Evolutionary conservation across 2,329 filamentous ascomycete genomes (phyloP), one percentile per base, ranked within the genome.

Genomic region (Pseudogymnoascus sp.): DNA sequence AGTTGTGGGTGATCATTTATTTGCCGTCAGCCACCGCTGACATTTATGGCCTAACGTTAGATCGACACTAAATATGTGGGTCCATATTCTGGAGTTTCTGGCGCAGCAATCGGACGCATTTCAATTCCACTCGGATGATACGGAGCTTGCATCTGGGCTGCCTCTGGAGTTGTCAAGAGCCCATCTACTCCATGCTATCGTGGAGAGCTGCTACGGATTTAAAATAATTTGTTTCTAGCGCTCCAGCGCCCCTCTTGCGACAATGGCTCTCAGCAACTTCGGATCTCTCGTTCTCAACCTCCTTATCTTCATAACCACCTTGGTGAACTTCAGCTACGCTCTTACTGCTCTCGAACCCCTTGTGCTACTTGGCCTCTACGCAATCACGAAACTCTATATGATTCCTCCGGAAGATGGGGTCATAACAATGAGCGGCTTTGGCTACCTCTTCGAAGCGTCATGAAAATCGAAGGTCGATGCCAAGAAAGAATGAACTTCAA

Each of bases 251-350:
- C n/a, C n/a, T 21, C 48, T 33, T 21, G 4, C 37, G 33, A 63
- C 59, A 64, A 83, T 83, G 80, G 77, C 80, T 69, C 73, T 83
- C 63, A 74, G 75, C 68, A 78, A 82, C 72, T 69, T 83, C 27
- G 80, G 80, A 58, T 77, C 80, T n/a, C 72, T 81, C 35, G 70
- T 82, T 65, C 73, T 82, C 59, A 75, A 80, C 66, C 74, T 81
- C 65, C 73, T 82, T 60, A 78, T 82, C 67, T 83, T 83, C 69
- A 72, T 83, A 65, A 80, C 78, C 40, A 80, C 80, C 60, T 73
- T 83, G 61, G 75, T 80, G 64, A 81, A 82, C 70, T 79, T 82
- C 68, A 77, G 77, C 68, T 77, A 80, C 64, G 79, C 78, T 62
- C 74, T 83, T 63, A 74, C 78, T 15, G 74, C 79, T 64, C 76